Percentiles rank a stretch among this genome's conserved stretches.
These are phyloP conservation scores for Plasmodium adleri DNA, from an alignment of 169 alveolate species.

Conservation along the genomic window DNA sequence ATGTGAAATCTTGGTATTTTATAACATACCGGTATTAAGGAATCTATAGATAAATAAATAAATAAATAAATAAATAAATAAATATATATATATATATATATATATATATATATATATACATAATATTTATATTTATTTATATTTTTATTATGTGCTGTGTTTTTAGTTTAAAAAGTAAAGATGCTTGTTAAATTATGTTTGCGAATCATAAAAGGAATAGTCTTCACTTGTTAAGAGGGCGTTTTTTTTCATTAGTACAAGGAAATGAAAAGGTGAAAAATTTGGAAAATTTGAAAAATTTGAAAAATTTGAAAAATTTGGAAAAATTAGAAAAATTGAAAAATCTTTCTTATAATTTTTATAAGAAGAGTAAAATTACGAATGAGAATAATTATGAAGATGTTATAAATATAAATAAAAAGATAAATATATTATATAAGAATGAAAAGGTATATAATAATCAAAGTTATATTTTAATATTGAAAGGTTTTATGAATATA, in stretches of 20 bases:
- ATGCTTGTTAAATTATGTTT: too few relatives aligned
- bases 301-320: too few relatives aligned
- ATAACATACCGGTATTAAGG: too few relatives aligned
- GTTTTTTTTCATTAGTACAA: too few relatives aligned
- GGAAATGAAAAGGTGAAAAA: background rate
- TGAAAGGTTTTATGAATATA: conserved; percentile 52
- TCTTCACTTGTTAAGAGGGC: too few relatives aligned
- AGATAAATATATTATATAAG: background rate
- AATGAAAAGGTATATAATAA: conserved; percentile 28
- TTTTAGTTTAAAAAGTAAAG: too few relatives aligned
- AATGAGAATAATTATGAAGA: conserved; percentile 1
- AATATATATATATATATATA: background rate
- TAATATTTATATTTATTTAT: too few relatives aligned
- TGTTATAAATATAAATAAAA: conserved; percentile 13
- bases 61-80: too few relatives aligned
- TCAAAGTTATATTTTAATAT: conserved; percentile 62
- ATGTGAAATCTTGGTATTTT: too few relatives aligned
- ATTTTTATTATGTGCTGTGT: too few relatives aligned
- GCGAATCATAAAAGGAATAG: too few relatives aligned
- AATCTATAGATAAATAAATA: too few relatives aligned
- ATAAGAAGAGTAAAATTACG: conserved; percentile 8
- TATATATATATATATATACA: background rate
- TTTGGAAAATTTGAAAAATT: background rate
- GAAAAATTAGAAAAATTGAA: conserved; percentile 14
- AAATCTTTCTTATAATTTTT: conserved; percentile 36